These are phyloP conservation scores for Termitomyces eurrhizus DNA, from an alignment of 768 basidiomycete species.

Conservation along the genomic window DNA sequence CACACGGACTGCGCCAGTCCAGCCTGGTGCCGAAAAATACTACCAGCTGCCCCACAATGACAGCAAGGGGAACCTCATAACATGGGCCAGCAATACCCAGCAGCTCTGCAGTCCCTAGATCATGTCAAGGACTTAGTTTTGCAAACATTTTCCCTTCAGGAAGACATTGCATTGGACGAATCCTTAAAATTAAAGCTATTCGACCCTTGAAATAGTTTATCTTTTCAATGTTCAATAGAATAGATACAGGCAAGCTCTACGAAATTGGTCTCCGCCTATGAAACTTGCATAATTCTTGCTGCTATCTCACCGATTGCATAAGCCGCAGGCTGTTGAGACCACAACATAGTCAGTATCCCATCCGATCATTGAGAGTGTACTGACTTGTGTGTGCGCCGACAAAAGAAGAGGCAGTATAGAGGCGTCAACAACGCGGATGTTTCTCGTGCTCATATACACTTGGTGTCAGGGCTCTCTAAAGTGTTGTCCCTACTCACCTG, in stretches of 20 bases:
- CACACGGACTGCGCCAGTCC: neutral
- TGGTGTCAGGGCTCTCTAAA: too few relatives aligned
- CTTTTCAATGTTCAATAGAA: neutral
- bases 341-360: neutral
- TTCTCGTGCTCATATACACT: conserved; percentile 29
- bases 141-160: neutral
- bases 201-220: neutral
- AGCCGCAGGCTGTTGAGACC: neutral
- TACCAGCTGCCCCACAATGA: neutral
- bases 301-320: conserved; percentile 4
- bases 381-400: conserved; percentile 31
- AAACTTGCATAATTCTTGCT: conserved; percentile 1
- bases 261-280: neutral
- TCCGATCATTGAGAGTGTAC: neutral
- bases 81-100: conserved; percentile 1
- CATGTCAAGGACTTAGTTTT: neutral
- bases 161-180: too few relatives aligned
- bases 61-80: neutral
- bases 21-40: neutral
- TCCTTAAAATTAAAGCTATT: too few relatives aligned
- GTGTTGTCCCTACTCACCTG: conserved; percentile 12
- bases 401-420: conserved; percentile 39
- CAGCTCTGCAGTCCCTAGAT: neutral
- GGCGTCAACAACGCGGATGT: conserved; percentile 43
- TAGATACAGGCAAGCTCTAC: neutral